A percentile compares a stretch with the other conserved stretches of the same genome.
Evolutionary conservation across 192 early-diverging fungal species (phyloP).

Genomic region (Coemansia sp.): DNA sequence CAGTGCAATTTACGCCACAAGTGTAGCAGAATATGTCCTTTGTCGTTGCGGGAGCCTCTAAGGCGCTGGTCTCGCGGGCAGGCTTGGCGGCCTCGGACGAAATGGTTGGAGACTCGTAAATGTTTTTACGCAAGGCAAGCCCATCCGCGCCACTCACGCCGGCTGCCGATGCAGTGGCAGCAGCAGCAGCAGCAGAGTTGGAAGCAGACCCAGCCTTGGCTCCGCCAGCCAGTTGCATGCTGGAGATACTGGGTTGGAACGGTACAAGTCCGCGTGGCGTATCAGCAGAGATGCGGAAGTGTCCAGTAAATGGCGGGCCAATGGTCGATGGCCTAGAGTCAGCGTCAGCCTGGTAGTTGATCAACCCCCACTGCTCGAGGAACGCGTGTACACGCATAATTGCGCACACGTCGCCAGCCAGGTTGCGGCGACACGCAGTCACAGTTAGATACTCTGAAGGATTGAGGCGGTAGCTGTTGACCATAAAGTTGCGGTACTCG

Average conservation of each 20-base stretch:
- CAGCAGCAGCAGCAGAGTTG: neutral
- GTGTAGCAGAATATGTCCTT: constrained; percentile 71
- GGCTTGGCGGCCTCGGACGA: constrained; percentile 39
- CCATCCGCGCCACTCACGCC: constrained; percentile 18
- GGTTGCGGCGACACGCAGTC: constrained; percentile 93
- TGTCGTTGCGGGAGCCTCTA: constrained; percentile 19
- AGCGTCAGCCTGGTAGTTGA: constrained; percentile 98
- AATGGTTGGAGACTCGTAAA: constrained; percentile 56
- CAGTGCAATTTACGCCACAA: constrained; percentile 82
- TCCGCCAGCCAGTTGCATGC: constrained; percentile 22
- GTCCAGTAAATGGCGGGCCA: constrained; percentile 95
- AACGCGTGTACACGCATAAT: constrained; percentile 99
- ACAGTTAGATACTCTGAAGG: constrained; percentile 96
- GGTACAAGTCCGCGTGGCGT: constrained; percentile 92
- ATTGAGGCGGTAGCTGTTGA: constrained; percentile 95
- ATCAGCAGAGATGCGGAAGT: constrained; percentile 95
- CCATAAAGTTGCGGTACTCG: constrained; percentile 98
- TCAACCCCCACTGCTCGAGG: constrained; percentile 98
- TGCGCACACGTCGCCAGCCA: constrained; percentile 98
- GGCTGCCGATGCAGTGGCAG: constrained; percentile 15
- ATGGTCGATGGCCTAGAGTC: constrained; percentile 88
- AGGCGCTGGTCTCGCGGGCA: constrained; percentile 41
- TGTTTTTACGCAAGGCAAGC: constrained; percentile 59
- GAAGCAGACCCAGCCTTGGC: neutral
- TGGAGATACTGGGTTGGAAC: constrained; percentile 63